Conservation (phyloP, 1,284 basidiomycete species). For the Rhodotorula sp. region DNA sequence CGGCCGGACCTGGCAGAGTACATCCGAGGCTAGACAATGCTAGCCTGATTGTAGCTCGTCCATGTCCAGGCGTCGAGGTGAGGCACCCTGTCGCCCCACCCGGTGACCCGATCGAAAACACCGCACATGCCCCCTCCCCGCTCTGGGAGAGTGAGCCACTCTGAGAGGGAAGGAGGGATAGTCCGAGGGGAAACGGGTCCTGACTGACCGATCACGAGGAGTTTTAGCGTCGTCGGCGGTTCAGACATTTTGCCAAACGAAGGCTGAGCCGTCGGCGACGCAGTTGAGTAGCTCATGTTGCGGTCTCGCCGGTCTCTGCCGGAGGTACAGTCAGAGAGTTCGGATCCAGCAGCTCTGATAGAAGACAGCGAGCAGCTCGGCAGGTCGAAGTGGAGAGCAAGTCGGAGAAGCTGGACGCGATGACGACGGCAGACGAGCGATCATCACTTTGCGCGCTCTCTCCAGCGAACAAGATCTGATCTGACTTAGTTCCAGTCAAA, state of each 20-base stretch:
- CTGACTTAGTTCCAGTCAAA: too few relatives aligned
- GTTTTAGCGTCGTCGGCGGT: conserved; percentile 38
- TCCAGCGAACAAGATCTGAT: too few relatives aligned
- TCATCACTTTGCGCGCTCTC: neutral
- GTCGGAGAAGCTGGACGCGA: neutral
- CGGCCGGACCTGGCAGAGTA: too few relatives aligned
- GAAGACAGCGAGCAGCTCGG: neutral
- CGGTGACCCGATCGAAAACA: neutral
- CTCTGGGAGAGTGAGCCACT: neutral
- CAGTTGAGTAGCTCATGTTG: conserved; percentile 5
- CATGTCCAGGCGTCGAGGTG: too few relatives aligned
- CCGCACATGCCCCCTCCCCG: neutral
- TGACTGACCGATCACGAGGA: conserved; percentile 39
- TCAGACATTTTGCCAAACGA: conserved; percentile 26
- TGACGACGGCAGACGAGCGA: neutral
- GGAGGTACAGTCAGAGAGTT: neutral
- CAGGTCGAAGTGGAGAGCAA: neutral
- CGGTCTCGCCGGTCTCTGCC: neutral
- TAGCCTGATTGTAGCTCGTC: too few relatives aligned
- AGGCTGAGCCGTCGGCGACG: conserved; percentile 13
- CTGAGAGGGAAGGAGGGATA: too few relatives aligned
- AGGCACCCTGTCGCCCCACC: too few relatives aligned
- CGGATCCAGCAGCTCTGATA: neutral
- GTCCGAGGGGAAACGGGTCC: neutral
- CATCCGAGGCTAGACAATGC: too few relatives aligned